Base-by-base conservation (phyloP, 441 rosid species). In the Erysimum cheiri region DNA sequence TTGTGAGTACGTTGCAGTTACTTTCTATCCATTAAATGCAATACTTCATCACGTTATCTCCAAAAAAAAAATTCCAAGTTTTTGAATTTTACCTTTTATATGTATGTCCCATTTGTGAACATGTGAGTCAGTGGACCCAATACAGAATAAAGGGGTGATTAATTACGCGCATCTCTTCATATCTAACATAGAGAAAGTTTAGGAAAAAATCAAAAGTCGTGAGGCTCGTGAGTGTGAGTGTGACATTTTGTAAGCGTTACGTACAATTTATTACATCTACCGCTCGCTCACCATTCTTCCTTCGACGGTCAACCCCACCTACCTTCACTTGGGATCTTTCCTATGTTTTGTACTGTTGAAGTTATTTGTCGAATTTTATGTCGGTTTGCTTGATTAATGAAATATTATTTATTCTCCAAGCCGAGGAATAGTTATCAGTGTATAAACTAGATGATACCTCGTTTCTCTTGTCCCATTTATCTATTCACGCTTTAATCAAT, bases 281-380 rank as follows among this genome's bases (percentile, higher is more conserved):
- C 74, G 54, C 53, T 60, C 54, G 68, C 74, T 61, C 44, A 60
- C 68, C 74, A 22, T 60, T 70, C 74, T 60, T 60, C 60, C 41
- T 55, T 55, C 1, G 4, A 31, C 31, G 44, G 68, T 50, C 60
- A 60, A 70, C 5, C 43, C 29, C 53, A 66, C 50, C 60, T 17
- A 29, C 49, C 39, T 9, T 52, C 6, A 52, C 39, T 48, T 47
- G 41, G 26, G n/a, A 35, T 57, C 19, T 56, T 35, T 6, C 60
- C 19, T 29, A 22, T 1, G 24, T 22, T 22, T 22, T 22, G 43
- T 39, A 39, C 43, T 12, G 43, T 12, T 39, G 44, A 40, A 40
- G 6, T 40, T 41, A 41, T 41, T 41, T 41, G 46, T 41, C n/a
- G 37, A 2, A 35, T 8, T 35, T 35, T 41, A n/a, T 41, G 17